Conservation (phyloP, 495 filamentous ascomycete species). For the Penicillium lividum region DNA sequence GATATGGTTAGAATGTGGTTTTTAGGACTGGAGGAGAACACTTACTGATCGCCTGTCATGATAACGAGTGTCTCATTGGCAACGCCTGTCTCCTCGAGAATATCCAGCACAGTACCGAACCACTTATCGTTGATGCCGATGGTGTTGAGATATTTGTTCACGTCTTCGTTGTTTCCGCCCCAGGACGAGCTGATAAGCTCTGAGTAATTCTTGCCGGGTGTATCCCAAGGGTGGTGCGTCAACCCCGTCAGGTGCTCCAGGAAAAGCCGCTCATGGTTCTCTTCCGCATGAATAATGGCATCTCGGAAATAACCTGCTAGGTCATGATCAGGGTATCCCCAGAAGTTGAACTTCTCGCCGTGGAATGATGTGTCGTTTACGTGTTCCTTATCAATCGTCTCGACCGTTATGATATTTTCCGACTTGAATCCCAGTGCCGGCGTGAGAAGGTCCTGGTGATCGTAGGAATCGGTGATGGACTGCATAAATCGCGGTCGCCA, state of each 20-base stretch:
- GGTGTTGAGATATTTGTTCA: slow-evolving; percentile 47
- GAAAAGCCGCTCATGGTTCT: slow-evolving; percentile 40
- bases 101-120: slow-evolving; percentile 35
- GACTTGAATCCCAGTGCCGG: slow-evolving; percentile 36
- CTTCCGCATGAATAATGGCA: slow-evolving; percentile 36
- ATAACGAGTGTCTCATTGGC: slow-evolving; percentile 46
- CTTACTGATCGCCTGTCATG: slow-evolving; percentile 47
- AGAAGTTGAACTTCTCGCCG: slow-evolving; percentile 41
- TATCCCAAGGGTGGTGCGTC: slow-evolving; percentile 45
- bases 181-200: slow-evolving; percentile 31
- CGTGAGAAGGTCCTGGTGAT: slow-evolving; percentile 25
- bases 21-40: background rate
- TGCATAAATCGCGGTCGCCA: slow-evolving; percentile 35
- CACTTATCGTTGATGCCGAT: slow-evolving; percentile 42
- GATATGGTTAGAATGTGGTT: slow-evolving; percentile 12
- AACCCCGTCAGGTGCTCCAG: slow-evolving; percentile 44
- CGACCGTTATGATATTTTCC: slow-evolving; percentile 27
- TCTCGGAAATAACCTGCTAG: slow-evolving; percentile 39
- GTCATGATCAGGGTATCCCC: slow-evolving; percentile 42
- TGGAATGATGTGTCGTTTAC: slow-evolving; percentile 23
- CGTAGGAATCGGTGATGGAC: slow-evolving; percentile 32
- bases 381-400: slow-evolving; percentile 32
- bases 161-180: slow-evolving; percentile 28
- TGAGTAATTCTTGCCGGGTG: slow-evolving; percentile 33
- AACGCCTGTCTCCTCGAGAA: slow-evolving; percentile 43